Conservation (phyloP, 805 yeast species). For the Metschnikowia baotianmanensis region DNA sequence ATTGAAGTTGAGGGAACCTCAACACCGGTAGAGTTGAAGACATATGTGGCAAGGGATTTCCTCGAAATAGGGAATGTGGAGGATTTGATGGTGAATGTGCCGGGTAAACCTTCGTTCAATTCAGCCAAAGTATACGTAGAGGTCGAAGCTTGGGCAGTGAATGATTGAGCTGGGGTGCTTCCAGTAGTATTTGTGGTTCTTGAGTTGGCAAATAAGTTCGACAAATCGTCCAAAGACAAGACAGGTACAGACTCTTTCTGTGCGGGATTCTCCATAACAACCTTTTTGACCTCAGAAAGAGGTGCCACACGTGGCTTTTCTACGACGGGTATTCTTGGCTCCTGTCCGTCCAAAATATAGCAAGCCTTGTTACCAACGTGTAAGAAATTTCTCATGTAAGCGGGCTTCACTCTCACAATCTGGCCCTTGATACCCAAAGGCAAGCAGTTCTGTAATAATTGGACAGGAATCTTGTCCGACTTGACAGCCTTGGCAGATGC, state of each 20-base stretch:
- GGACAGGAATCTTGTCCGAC: slow-evolving; percentile 59
- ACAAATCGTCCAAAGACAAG: slow-evolving; percentile 39
- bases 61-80: slow-evolving; percentile 28
- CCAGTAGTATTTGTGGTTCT: slow-evolving; percentile 13
- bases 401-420: slow-evolving; percentile 70
- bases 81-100: slow-evolving; percentile 20
- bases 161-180: slow-evolving; percentile 7
- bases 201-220: slow-evolving; percentile 33
- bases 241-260: slow-evolving; percentile 18
- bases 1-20: slow-evolving; percentile 28
- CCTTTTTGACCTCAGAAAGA: slow-evolving; percentile 3
- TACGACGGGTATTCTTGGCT: slow-evolving; percentile 43
- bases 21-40: slow-evolving; percentile 33
- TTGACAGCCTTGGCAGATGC: slow-evolving; percentile 14
- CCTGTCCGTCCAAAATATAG: slow-evolving; percentile 46
- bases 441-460: slow-evolving; percentile 66
- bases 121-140: slow-evolving; percentile 29
- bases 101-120: slow-evolving; percentile 31
- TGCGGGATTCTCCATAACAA: slow-evolving; percentile 8
- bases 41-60: slow-evolving; percentile 22
- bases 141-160: slow-evolving; percentile 19
- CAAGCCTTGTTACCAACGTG: slow-evolving; percentile 73
- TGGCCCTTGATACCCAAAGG: slow-evolving; percentile 70
- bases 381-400: slow-evolving; percentile 76
- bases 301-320: slow-evolving; percentile 17